Evolutionary conservation across 2,329 filamentous ascomycete genomes (phyloP).

Genomic region (Pseudophaeomoniella oleicola): DNA sequence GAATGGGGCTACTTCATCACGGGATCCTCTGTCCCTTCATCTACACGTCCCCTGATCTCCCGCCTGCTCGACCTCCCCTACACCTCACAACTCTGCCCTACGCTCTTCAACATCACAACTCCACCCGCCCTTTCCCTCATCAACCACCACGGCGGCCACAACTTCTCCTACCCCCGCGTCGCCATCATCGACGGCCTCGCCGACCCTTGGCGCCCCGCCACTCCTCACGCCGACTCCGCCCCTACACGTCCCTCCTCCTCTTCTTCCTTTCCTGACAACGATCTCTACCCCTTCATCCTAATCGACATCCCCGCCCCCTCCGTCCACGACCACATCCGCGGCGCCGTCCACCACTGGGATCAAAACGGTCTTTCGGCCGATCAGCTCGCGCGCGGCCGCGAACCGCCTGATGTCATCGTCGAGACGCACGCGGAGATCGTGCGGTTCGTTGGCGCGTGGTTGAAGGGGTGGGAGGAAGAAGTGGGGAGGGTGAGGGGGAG

Average conservation of each 20-base stretch:
- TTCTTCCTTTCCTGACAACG: slow-evolving; percentile 39
- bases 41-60: slow-evolving; percentile 54
- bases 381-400: slow-evolving; percentile 44
- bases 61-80: slow-evolving; percentile 53
- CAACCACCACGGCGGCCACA: slow-evolving; percentile 63
- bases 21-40: slow-evolving; percentile 49
- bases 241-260: slow-evolving; percentile 28
- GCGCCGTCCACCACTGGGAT: slow-evolving; percentile 69
- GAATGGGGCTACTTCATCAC: slow-evolving; percentile 68
- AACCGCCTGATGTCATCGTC: slow-evolving; percentile 33
- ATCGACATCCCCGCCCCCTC: slow-evolving; percentile 32
- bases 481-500: background rate
- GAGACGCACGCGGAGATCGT: slow-evolving; percentile 45
- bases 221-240: slow-evolving; percentile 51
- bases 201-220: slow-evolving; percentile 68
- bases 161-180: slow-evolving; percentile 59
- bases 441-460: slow-evolving; percentile 52
- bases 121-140: slow-evolving; percentile 50
- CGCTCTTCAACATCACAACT: slow-evolving; percentile 54
- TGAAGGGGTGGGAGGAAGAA: slow-evolving; percentile 40
- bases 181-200: slow-evolving; percentile 64
- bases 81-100: slow-evolving; percentile 45
- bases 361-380: slow-evolving; percentile 32
- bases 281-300: slow-evolving; percentile 55
- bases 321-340: slow-evolving; percentile 13